phyloP scores from a whole-genome alignment of 257 asterid genomes.

The Scutellaria galericulata region DNA sequence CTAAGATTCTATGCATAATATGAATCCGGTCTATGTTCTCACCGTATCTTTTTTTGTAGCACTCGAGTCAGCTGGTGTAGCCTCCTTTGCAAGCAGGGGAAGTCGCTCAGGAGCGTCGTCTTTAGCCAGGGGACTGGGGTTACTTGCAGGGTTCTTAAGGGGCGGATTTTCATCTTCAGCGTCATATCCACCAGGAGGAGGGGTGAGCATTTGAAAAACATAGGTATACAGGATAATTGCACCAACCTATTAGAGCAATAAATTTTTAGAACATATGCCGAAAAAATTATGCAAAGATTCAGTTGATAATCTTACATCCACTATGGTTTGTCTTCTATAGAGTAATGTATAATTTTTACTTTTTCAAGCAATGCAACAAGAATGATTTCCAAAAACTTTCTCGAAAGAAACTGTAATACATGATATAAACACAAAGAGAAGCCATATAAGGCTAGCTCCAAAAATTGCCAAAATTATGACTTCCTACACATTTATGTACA shows the following conservation, averaged over 20 bases:
- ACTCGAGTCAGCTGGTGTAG: constrained; percentile 48
- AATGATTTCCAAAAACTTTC: constrained; percentile 16
- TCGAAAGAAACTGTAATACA: constrained; percentile 16
- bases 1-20: constrained; percentile 21
- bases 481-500: constrained; percentile 3
- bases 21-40: constrained; percentile 34
- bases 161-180: constrained; percentile 54
- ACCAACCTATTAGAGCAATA: constrained; percentile 73
- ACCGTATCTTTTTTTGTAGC: constrained; percentile 55
- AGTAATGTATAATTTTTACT: constrained; percentile 10
- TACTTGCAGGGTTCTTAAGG: constrained; percentile 47
- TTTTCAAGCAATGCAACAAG: constrained; percentile 15
- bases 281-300: constrained; percentile 16
- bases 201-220: constrained; percentile 92
- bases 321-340: constrained; percentile 9
- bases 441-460: constrained; percentile 21
- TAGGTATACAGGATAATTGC: constrained; percentile 93
- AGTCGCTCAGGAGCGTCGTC: constrained; percentile 60
- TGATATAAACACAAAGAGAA: constrained; percentile 26
- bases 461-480: constrained; percentile 19
- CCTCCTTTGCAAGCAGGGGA: constrained; percentile 70
- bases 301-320: constrained; percentile 8
- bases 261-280: constrained; percentile 19
- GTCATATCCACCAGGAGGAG: constrained; percentile 91
- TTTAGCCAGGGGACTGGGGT: constrained; percentile 38